Percentiles rank a stretch among this genome's conserved stretches.
These are phyloP conservation scores for Exophiala spinifera DNA, from an alignment of 2,329 filamentous ascomycete species.

Conservation along the genomic window DNA sequence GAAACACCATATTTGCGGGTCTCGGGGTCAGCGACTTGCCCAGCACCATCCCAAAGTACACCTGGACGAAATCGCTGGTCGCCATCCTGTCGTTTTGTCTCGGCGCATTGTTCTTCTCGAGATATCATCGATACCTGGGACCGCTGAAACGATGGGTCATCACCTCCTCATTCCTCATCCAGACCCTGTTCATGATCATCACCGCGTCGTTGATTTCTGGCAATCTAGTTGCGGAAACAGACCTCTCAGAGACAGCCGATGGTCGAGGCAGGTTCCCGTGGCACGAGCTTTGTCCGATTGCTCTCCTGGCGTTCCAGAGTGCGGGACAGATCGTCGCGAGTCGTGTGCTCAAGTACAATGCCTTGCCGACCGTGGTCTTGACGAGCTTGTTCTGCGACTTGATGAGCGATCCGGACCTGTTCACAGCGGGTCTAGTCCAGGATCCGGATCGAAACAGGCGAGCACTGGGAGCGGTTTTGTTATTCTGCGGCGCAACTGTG, in stretches of 20 bases:
- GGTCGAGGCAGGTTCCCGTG: conserved; percentile 13
- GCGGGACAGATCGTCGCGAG: conserved; percentile 43
- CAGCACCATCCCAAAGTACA: conserved; percentile 33
- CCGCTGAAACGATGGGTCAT: conserved; percentile 38
- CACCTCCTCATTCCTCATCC: conserved; percentile 38
- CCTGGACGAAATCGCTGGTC: conserved; percentile 43
- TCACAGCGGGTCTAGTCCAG: conserved; percentile 32
- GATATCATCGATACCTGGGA: conserved; percentile 34
- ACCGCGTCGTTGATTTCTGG: conserved; percentile 28
- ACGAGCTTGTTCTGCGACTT: conserved; percentile 47
- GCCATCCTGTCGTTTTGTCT: conserved; percentile 37
- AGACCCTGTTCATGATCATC: conserved; percentile 37
- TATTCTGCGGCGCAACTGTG: conserved; percentile 40
- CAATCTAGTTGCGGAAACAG: conserved; percentile 33
- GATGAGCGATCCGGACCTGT: conserved; percentile 38
- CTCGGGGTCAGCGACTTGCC: conserved; percentile 40
- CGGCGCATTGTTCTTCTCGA: conserved; percentile 39
- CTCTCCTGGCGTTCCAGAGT: conserved; percentile 40
- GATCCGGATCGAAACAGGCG: conserved; percentile 42
- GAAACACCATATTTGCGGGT: conserved; percentile 45
- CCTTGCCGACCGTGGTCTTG: conserved; percentile 45
- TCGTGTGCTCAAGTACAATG: conserved; percentile 41
- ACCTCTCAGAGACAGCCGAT: conserved; percentile 27
- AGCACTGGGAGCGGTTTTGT: conserved; percentile 33
- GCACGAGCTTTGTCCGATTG: conserved; percentile 35